phyloP scores from a whole-genome alignment of 2,329 filamentous ascomycete genomes.

The Arthrobotrys iridis region DNA sequence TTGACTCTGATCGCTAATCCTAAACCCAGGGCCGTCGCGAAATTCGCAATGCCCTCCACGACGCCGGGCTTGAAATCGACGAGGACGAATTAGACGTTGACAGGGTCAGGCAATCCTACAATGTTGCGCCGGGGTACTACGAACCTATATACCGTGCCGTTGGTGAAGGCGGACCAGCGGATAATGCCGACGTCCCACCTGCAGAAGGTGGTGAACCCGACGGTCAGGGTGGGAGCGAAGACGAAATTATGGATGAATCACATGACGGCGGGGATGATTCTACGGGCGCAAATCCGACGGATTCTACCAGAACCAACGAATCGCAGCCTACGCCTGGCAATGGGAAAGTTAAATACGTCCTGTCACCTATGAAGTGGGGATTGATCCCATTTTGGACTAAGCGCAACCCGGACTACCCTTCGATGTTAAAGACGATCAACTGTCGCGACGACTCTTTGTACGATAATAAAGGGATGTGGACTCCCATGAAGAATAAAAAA shows the following conservation, averaged over 20 bases:
- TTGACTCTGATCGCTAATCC: background rate
- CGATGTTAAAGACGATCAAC: slow-evolving; percentile 89
- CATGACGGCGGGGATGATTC: slow-evolving; percentile 22
- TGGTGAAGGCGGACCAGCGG: slow-evolving; percentile 65
- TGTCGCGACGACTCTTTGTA: slow-evolving; percentile 88
- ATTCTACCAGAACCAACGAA: slow-evolving; percentile 13
- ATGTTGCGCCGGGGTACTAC: slow-evolving; percentile 87
- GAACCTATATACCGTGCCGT: slow-evolving; percentile 88
- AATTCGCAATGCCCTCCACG: slow-evolving; percentile 47
- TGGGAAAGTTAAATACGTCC: slow-evolving; percentile 72
- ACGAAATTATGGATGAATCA: slow-evolving; percentile 51
- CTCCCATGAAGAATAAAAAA: slow-evolving; percentile 86
- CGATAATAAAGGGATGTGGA: slow-evolving; percentile 85
- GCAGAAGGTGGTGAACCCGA: slow-evolving; percentile 56
- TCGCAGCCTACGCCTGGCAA: background rate
- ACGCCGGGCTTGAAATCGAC: slow-evolving; percentile 45
- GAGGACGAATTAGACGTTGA: slow-evolving; percentile 49
- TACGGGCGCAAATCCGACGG: slow-evolving; percentile 14
- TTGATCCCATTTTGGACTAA: slow-evolving; percentile 94
- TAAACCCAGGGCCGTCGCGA: slow-evolving; percentile 44
- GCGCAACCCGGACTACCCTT: slow-evolving; percentile 78
- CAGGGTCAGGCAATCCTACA: slow-evolving; percentile 77
- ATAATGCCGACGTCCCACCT: slow-evolving; percentile 56
- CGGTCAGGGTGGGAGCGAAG: slow-evolving; percentile 44
- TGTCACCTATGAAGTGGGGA: slow-evolving; percentile 97